Percentiles rank a stretch among this genome's conserved stretches.
Conservation (phyloP, 106 monocot genomes). For the Apostasia ramifera region DNA sequence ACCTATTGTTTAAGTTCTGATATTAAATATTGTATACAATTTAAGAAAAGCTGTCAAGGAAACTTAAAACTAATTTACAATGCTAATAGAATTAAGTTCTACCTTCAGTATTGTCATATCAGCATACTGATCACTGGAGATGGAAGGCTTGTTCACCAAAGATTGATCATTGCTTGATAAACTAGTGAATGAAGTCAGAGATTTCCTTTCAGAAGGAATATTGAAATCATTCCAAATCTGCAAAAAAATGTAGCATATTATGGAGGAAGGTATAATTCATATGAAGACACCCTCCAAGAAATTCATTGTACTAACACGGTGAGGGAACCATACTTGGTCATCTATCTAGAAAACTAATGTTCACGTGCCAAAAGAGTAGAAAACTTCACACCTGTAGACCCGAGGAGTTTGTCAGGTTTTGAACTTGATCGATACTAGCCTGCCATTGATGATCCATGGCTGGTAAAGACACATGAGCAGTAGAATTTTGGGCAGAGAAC, state of each 20-base stretch:
- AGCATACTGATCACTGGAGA: neutral
- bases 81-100: neutral
- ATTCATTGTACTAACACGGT: too few relatives aligned
- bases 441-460: slow-evolving; percentile 25
- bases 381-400: slow-evolving; percentile 23
- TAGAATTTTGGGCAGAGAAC: slow-evolving; percentile 17
- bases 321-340: too few relatives aligned
- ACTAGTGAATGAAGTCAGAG: neutral
- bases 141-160: neutral
- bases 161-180: neutral
- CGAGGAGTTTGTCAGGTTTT: slow-evolving; percentile 8
- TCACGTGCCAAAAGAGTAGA: neutral
- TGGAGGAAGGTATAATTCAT: too few relatives aligned
- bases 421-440: slow-evolving; percentile 11
- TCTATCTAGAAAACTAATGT: too few relatives aligned
- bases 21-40: too few relatives aligned
- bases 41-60: too few relatives aligned
- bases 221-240: slow-evolving; percentile 6
- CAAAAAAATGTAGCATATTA: neutral
- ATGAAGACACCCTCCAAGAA: too few relatives aligned
- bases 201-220: neutral
- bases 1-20: too few relatives aligned
- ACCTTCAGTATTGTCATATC: neutral
- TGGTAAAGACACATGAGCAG: slow-evolving; percentile 14
- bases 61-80: neutral